Evolutionary conservation across 805 yeast species (phyloP).

Genomic region (Metschnikowia reukaufii): DNA sequence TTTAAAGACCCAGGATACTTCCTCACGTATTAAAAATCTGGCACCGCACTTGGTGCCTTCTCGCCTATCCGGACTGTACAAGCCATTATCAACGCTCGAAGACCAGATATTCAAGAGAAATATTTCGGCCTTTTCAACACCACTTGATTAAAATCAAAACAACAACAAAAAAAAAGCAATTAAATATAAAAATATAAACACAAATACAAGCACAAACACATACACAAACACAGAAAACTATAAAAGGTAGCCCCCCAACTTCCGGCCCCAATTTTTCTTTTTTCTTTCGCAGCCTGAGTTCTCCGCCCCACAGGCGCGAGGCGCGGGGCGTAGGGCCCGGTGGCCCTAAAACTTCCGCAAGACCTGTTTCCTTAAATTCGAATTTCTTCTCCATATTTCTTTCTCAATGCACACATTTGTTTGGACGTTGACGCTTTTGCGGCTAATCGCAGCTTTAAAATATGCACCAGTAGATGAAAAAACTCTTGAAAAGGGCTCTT

Average conservation of each 20-base stretch:
- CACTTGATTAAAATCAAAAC: too few species aligned
- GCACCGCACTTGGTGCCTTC: too few species aligned
- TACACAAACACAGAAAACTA: not conserved
- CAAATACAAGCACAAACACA: not conserved
- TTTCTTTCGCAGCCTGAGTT: not conserved
- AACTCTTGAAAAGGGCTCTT: constrained; percentile 41
- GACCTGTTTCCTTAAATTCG: not conserved
- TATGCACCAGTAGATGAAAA: constrained; percentile 38
- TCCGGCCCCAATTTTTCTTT: not conserved
- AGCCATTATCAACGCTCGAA: too few species aligned
- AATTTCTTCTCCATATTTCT: not conserved
- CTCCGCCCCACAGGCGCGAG: not conserved
- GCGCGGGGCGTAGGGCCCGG: not conserved
- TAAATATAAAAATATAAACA: too few species aligned
- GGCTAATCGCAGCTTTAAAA: constrained; percentile 12
- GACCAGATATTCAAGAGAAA: too few species aligned
- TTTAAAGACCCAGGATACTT: too few species aligned
- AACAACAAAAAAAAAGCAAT: too few species aligned
- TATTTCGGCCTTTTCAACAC: too few species aligned
- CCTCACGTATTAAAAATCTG: too few species aligned
- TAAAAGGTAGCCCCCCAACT: not conserved
- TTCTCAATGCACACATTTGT: constrained; percentile 1
- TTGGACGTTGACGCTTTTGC: constrained; percentile 7
- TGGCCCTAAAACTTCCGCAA: not conserved
- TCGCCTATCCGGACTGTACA: too few species aligned